A percentile compares a stretch with the other conserved stretches of the same genome.
phyloP scores from a whole-genome alignment of 352 stramenopile species.

The Globisporangium takayamanum region DNA sequence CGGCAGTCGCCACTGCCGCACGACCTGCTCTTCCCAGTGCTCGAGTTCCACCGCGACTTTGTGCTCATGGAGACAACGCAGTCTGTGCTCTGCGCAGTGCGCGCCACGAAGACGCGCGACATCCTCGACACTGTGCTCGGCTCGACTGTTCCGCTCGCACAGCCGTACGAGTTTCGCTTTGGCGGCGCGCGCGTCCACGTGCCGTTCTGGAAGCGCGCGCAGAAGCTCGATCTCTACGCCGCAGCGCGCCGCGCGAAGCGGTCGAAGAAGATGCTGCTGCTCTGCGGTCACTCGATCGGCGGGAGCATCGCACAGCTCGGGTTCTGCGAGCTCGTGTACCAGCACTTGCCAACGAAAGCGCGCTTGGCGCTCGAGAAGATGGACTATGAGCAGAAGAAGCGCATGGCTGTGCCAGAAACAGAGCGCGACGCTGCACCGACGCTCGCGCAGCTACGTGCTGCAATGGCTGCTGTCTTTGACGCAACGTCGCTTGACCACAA shows the following conservation, averaged over 20 bases:
- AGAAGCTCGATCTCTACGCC: slow-evolving; percentile 46
- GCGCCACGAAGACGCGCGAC: slow-evolving; percentile 48
- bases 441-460: background rate
- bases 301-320: slow-evolving; percentile 78
- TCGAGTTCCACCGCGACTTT: slow-evolving; percentile 44
- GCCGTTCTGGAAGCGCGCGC: slow-evolving; percentile 68
- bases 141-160: slow-evolving; percentile 52
- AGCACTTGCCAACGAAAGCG: slow-evolving; percentile 42
- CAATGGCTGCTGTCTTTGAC: slow-evolving; percentile 14
- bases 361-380: slow-evolving; percentile 50
- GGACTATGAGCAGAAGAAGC: slow-evolving; percentile 50
- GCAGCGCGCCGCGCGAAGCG: slow-evolving; percentile 41
- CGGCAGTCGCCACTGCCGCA: slow-evolving; percentile 65
- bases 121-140: slow-evolving; percentile 64
- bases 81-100: slow-evolving; percentile 60
- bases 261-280: slow-evolving; percentile 53
- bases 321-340: slow-evolving; percentile 70
- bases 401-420: background rate
- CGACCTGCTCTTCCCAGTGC: slow-evolving; percentile 42
- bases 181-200: slow-evolving; percentile 67
- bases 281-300: slow-evolving; percentile 80
- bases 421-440: background rate
- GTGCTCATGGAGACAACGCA: slow-evolving; percentile 58
- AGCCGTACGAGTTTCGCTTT: slow-evolving; percentile 67
- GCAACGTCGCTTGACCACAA: slow-evolving; percentile 12